Evolutionary conservation across 495 filamentous ascomycete genomes (phyloP).

Genomic region (Hypoxylon crocopeplum): DNA sequence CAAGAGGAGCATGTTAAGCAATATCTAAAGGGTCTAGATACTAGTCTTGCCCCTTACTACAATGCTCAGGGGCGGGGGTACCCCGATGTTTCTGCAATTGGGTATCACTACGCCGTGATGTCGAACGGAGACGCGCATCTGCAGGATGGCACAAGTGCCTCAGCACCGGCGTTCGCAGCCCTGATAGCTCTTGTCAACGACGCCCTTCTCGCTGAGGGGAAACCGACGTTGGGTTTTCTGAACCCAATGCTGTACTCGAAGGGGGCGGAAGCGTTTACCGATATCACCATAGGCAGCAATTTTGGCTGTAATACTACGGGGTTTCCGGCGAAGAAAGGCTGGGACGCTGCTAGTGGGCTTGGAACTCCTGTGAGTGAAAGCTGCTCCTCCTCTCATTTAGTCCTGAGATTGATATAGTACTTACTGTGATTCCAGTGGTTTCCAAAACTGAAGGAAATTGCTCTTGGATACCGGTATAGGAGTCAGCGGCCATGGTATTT

Average conservation of each 20-base stretch:
- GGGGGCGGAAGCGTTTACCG: slow-evolving; percentile 22
- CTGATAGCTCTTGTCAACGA: slow-evolving; percentile 71
- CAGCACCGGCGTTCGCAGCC: slow-evolving; percentile 64
- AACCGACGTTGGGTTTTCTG: slow-evolving; percentile 66
- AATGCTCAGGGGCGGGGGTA: slow-evolving; percentile 54
- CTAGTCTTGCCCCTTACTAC: too few relatives aligned
- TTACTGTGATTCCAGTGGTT: too few relatives aligned
- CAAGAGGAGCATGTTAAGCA: too few relatives aligned
- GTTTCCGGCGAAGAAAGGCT: slow-evolving; percentile 54
- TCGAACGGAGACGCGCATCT: not conserved
- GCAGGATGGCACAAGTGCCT: not conserved
- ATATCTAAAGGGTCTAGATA: too few relatives aligned
- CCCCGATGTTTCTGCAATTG: slow-evolving; percentile 66
- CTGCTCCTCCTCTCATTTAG: too few relatives aligned
- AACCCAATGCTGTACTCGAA: slow-evolving; percentile 67
- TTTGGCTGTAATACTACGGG: slow-evolving; percentile 62
- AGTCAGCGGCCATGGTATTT: too few relatives aligned
- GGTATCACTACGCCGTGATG: slow-evolving; percentile 46
- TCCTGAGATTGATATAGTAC: too few relatives aligned
- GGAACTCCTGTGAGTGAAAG: slow-evolving; percentile 56
- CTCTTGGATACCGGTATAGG: too few relatives aligned
- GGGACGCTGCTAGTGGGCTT: slow-evolving; percentile 65
- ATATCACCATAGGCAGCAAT: slow-evolving; percentile 63
- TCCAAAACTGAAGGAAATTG: too few relatives aligned
- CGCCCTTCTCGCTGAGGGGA: slow-evolving; percentile 58